Evolutionary conservation across 1,284 basidiomycete species (phyloP), one percentile per base, ranked within the genome.

Genomic region (Trametes polyzona): DNA sequence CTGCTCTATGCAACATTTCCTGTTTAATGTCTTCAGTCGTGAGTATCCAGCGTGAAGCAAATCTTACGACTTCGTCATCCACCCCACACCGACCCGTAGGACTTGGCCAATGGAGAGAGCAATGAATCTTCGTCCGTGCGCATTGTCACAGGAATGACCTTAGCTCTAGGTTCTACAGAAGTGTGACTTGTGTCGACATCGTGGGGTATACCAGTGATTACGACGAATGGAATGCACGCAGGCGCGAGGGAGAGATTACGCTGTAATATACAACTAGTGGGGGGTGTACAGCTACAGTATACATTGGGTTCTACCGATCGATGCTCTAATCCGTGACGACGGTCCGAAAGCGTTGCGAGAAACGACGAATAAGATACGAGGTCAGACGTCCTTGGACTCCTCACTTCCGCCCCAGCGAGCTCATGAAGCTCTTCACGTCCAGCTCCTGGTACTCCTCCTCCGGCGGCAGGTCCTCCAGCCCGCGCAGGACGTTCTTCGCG

Each of bases 401-500:
- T 52, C 51, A 48, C 57, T 55, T 41, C 46, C 57, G 56, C 17
- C 80, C 81, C 51, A 93, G 75, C 29, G 91, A 89, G 56, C 84
- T 83, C 85, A 94, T 88, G 76, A 96, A 96, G 70, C 83, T 88
- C 52, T 89, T 86, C 60, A 96, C 77, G 67, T 94, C 92, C 66
- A 96, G 74, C 51, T 86, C 86, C 67, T 93, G 86, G 70, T 96
- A 96, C 74, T 97, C 94, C 57, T 95, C 91, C 70, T 95, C 93
- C 33, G 89, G 78, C 11, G 94, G 94, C 41, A 96, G 76, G 65
- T 96, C 95, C 67, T 96, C 94, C 54, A 97, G 76, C 17, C 92
- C 94, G 57, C 90, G 87, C 24, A 96, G 76, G 33, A 95, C 78
- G 69, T 90, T 92, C 75, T 91, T 94, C 69, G 92, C 87, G 52